Evolutionary conservation across 192 early-diverging fungal genomes (phyloP).

Genomic region (Coemansia pectinata): DNA sequence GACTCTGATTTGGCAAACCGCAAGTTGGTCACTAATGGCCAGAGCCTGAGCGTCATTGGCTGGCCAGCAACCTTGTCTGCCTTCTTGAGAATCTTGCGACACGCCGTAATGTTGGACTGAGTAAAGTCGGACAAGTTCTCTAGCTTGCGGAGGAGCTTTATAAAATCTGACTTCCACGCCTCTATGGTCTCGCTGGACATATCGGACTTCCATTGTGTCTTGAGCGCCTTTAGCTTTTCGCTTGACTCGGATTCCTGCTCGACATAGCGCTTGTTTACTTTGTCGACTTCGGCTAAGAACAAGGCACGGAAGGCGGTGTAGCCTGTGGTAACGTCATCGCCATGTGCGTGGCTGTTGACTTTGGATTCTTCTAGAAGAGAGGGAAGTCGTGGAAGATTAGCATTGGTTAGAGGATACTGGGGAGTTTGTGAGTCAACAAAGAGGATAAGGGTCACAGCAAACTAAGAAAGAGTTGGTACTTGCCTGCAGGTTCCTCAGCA

Average conservation of each 20-base stretch:
- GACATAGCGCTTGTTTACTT: conserved; percentile 57
- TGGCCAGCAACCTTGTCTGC: conserved; percentile 55
- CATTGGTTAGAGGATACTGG: neutral
- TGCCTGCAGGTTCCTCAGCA: neutral
- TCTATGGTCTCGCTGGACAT: conserved; percentile 4
- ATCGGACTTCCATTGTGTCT: conserved; percentile 20
- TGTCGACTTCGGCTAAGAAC: conserved; percentile 54
- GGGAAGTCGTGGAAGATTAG: neutral
- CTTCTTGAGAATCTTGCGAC: conserved; percentile 68
- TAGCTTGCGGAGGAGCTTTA: conserved; percentile 22
- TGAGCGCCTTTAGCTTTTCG: conserved; percentile 14
- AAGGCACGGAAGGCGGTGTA: conserved; percentile 43
- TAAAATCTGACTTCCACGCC: conserved; percentile 28
- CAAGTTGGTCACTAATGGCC: conserved; percentile 54
- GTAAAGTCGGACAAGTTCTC: conserved; percentile 56
- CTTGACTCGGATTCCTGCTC: conserved; percentile 42
- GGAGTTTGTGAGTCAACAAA: conserved; percentile 4
- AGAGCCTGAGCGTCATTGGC: conserved; percentile 51
- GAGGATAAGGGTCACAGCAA: neutral
- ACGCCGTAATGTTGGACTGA: conserved; percentile 61
- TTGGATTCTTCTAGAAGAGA: neutral
- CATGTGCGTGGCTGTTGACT: neutral
- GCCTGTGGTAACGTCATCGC: neutral
- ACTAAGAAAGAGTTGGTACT: neutral
- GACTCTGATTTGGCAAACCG: conserved; percentile 60